These are phyloP conservation scores for Colletotrichum limetticola DNA, from an alignment of 2,329 filamentous ascomycete species.

Conservation along the genomic window DNA sequence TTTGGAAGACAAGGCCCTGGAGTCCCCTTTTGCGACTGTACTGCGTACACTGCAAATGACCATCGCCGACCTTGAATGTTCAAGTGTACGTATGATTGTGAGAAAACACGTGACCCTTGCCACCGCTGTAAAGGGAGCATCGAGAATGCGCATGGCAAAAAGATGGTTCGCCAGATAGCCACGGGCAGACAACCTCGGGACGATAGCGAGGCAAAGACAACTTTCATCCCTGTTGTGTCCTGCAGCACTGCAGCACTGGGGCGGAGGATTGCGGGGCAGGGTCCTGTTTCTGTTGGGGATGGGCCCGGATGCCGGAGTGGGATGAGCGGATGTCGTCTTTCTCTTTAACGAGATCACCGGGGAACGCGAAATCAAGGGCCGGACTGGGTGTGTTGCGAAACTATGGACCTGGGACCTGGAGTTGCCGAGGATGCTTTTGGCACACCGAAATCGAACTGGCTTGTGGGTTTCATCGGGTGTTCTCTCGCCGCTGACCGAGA, in stretches of 20 bases:
- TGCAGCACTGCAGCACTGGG: constrained; percentile 20
- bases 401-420: neutral
- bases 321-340: constrained; percentile 20
- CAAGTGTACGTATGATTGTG: neutral
- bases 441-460: neutral
- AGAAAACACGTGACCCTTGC: neutral
- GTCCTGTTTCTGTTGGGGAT: constrained; percentile 36
- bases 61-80: neutral
- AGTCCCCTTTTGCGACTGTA: neutral
- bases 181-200: constrained; percentile 12
- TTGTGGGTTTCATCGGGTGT: neutral
- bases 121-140: constrained; percentile 1
- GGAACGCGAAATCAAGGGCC: constrained; percentile 3
- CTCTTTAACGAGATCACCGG: constrained; percentile 13
- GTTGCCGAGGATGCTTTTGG: constrained; percentile 17
- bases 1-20: neutral
- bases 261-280: constrained; percentile 33
- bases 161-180: neutral
- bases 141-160: neutral
- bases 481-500: neutral
- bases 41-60: neutral
- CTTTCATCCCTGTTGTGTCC: constrained; percentile 19
- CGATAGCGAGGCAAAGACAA: constrained; percentile 17
- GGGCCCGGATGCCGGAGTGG: constrained; percentile 31
- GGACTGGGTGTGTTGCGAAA: constrained; percentile 7